phyloP scores from a whole-genome alignment of 176 grass and related monocot genomes.

The Hordeum vulgare region MorexV3_pseudomolecules_assembly NC_058522.1:2134121-2134620 shows the following conservation, averaged over 20 bases:
- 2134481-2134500: not conserved
- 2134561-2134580: no score
- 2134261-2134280: not conserved
- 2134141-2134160: not conserved
- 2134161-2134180: not conserved
- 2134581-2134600: no score
- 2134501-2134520: no score
- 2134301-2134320: not conserved
- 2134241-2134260: not conserved
- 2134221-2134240: not conserved
- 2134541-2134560: no score
- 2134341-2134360: not conserved
- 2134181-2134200: not conserved
- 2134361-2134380: no score
- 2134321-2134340: not conserved
- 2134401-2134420: no score
- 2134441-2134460: not conserved
- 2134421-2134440: no score
- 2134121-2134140: constrained; percentile 55
- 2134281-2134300: not conserved
- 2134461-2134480: not conserved
- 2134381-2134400: no score
- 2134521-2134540: no score
- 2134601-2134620: not conserved
- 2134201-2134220: not conserved